These are phyloP conservation scores for Kwoniella dejecticola DNA, from an alignment of 768 basidiomycete genomes.

Conservation along the genomic window DNA sequence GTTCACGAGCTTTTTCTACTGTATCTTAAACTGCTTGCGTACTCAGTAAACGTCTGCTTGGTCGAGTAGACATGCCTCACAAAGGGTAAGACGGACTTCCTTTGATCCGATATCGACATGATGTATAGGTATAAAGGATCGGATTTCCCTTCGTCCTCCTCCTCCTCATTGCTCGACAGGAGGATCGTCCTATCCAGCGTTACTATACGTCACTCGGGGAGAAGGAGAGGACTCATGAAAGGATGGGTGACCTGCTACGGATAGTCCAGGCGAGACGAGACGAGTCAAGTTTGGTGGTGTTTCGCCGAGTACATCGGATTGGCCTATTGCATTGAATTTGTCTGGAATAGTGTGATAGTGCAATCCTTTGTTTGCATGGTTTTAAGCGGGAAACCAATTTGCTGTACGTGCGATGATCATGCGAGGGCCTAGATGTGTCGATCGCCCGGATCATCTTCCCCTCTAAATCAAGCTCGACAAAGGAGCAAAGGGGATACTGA, in stretches of 20 bases:
- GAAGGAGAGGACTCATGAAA: slow-evolving; percentile 4
- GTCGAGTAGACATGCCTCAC: no score
- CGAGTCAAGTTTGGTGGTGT: no score
- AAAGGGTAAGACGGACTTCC: no score
- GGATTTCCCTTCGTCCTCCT: not conserved
- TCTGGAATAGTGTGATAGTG: not conserved
- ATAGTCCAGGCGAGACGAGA: no score
- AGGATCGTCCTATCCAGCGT: not conserved
- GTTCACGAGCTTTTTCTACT: not conserved
- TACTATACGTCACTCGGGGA: not conserved
- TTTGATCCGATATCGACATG: no score
- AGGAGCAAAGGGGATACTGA: slow-evolving; percentile 3
- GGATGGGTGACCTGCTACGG: not conserved
- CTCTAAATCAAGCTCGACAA: slow-evolving; percentile 2
- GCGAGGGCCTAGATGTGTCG: not conserved
- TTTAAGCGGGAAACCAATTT: no score
- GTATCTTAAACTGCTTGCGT: not conserved
- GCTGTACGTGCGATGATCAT: no score
- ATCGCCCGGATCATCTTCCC: slow-evolving; percentile 2
- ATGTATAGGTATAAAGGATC: no score
- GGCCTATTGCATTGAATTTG: not conserved
- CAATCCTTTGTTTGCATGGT: not conserved
- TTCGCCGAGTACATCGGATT: not conserved
- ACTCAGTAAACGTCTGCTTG: no score
- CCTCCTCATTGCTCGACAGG: slow-evolving; percentile 1